Percentiles rank a stretch among this genome's conserved stretches.
These are phyloP conservation scores for Trichoderma gamsii DNA, from an alignment of 495 filamentous ascomycete species.

Conservation along the genomic window DNA sequence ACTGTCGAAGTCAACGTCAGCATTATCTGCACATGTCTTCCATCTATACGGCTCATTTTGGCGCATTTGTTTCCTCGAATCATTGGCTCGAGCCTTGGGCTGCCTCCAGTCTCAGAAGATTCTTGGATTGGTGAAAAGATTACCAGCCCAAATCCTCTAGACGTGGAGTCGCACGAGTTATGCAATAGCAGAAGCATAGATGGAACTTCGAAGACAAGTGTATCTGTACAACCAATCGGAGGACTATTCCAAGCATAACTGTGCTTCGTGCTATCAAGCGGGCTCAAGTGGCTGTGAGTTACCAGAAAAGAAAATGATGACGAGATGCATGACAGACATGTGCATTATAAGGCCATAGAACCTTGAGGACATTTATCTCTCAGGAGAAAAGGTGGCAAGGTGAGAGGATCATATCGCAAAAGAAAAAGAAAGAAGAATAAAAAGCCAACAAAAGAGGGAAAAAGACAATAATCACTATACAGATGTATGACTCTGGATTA, in stretches of 20 bases:
- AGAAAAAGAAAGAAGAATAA: background rate
- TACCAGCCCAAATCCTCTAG: background rate
- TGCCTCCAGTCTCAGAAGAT: background rate
- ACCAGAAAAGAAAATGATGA: background rate
- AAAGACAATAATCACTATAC: background rate
- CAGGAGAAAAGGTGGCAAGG: background rate
- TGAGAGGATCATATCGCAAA: background rate
- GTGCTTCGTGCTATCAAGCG: background rate
- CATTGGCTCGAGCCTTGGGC: background rate
- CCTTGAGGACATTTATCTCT: background rate
- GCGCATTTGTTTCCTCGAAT: background rate
- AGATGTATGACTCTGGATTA: background rate
- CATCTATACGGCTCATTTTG: slow-evolving; percentile 24
- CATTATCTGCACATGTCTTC: slow-evolving; percentile 30
- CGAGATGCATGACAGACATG: background rate
- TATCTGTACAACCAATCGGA: background rate
- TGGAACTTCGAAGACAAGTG: background rate
- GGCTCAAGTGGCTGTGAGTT: background rate
- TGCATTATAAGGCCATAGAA: background rate
- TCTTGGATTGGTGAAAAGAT: slow-evolving; percentile 12
- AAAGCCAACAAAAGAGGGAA: background rate
- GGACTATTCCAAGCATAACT: background rate
- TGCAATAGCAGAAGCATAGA: background rate
- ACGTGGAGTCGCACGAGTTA: background rate
- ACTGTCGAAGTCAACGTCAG: slow-evolving; percentile 29